These are phyloP conservation scores for Sphagnum tenellum DNA, from an alignment of 225 moss, liverwort and hornwort species.

Conservation along the genomic window DNA sequence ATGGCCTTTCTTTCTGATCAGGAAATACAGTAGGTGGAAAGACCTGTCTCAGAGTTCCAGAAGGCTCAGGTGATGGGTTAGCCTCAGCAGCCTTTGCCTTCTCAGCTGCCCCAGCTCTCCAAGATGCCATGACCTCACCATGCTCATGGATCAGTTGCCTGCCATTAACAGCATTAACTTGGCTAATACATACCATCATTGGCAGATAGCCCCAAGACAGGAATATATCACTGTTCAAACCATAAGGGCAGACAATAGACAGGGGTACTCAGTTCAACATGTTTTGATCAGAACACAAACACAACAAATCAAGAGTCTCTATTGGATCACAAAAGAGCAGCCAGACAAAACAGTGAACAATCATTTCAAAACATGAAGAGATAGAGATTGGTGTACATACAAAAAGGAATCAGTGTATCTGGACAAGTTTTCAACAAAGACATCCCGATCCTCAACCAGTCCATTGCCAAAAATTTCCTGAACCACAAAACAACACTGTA, in stretches of 20 bases:
- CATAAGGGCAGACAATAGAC: too few species aligned
- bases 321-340: too few species aligned
- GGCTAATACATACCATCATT: not conserved
- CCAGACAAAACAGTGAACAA: too few species aligned
- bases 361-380: not conserved
- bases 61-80: not conserved
- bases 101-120: conserved; percentile 24
- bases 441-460: conserved; percentile 62
- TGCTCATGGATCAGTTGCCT: conserved; percentile 61
- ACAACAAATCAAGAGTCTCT: too few species aligned
- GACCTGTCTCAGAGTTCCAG: conserved; percentile 28
- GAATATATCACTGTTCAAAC: not conserved
- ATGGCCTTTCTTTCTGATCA: too few species aligned
- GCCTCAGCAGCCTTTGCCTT: conserved; percentile 11
- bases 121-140: conserved; percentile 41
- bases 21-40: too few species aligned
- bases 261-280: too few species aligned
- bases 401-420: conserved; percentile 53
- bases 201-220: not conserved
- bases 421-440: conserved; percentile 45
- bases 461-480: conserved; percentile 81
- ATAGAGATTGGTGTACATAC: conserved; percentile 27
- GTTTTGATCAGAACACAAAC: too few species aligned
- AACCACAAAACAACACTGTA: not conserved
- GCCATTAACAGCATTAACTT: conserved; percentile 2